These are phyloP conservation scores for Colletotrichum falcatum DNA, from an alignment of 2,329 filamentous ascomycete species.

Conservation along the genomic window DNA sequence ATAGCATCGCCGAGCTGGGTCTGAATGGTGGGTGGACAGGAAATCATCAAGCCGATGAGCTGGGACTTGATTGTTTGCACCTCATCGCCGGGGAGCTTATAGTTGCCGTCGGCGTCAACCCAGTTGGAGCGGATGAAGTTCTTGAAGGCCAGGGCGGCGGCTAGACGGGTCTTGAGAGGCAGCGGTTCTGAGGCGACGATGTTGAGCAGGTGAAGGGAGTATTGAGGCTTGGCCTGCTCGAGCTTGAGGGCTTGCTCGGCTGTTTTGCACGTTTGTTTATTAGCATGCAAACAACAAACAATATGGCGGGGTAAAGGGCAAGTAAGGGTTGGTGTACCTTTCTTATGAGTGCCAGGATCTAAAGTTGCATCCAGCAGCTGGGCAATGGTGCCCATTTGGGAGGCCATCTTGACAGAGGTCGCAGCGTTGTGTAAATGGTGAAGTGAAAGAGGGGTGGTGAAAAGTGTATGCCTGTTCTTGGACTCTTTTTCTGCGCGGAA, in stretches of 20 bases:
- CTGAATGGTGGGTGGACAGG: slow-evolving; percentile 87
- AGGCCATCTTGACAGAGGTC: slow-evolving; percentile 61
- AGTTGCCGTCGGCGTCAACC: slow-evolving; percentile 93
- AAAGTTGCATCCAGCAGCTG: slow-evolving; percentile 92
- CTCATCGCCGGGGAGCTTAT: slow-evolving; percentile 87
- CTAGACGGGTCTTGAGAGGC: slow-evolving; percentile 83
- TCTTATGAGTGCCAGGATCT: slow-evolving; percentile 87
- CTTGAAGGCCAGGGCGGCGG: slow-evolving; percentile 95
- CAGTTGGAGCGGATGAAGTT: slow-evolving; percentile 97
- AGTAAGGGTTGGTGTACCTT: slow-evolving; percentile 70
- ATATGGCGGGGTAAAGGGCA: slow-evolving; percentile 47
- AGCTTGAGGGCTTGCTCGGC: slow-evolving; percentile 84
- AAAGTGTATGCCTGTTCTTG: slow-evolving; percentile 27
- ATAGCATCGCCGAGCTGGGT: slow-evolving; percentile 96
- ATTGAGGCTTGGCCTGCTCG: slow-evolving; percentile 86
- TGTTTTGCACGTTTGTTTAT: slow-evolving; percentile 58
- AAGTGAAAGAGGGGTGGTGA: slow-evolving; percentile 8
- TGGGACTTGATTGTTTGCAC: slow-evolving; percentile 93
- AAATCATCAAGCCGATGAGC: slow-evolving; percentile 96
- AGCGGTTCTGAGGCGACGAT: slow-evolving; percentile 84
- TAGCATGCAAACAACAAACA: slow-evolving; percentile 50
- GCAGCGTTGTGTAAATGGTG: slow-evolving; percentile 30
- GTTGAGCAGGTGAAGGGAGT: slow-evolving; percentile 88
- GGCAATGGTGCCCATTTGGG: slow-evolving; percentile 72
- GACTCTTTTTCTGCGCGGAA: slow-evolving; percentile 26